Evolutionary conservation across 305 asterid species (phyloP).

Genomic region (Fraxinus latifolia): DNA sequence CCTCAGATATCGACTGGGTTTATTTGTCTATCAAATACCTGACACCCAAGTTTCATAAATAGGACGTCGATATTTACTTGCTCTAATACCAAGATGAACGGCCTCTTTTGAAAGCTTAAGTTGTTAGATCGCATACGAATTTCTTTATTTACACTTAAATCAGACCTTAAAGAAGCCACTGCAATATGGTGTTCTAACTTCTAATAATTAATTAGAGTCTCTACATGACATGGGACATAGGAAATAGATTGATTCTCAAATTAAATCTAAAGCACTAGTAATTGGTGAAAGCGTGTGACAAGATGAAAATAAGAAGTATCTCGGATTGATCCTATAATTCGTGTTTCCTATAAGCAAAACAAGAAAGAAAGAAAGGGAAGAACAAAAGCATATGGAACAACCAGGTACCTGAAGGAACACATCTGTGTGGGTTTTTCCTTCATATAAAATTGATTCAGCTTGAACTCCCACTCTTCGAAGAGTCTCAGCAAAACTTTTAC

Average conservation of each 20-base stretch:
- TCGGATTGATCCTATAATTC: not conserved
- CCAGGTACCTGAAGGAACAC: slow-evolving; percentile 57
- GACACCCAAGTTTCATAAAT: not conserved
- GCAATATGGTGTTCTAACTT: not conserved
- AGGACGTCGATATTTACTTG: not conserved
- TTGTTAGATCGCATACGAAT: not conserved
- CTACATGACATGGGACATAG: not conserved
- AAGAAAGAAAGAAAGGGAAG: slow-evolving; percentile 28
- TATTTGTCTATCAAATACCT: not conserved
- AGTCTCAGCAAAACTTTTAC: slow-evolving; percentile 69
- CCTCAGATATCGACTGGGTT: not conserved
- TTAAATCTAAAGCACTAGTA: not conserved
- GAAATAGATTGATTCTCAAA: not conserved
- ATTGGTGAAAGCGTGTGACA: not conserved
- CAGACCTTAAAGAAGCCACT: not conserved
- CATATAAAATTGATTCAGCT: slow-evolving; percentile 67
- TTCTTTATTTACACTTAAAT: not conserved
- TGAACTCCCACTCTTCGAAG: slow-evolving; percentile 64
- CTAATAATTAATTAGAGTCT: not conserved
- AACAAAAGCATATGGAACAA: not conserved
- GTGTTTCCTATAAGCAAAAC: not conserved
- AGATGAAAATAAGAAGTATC: not conserved
- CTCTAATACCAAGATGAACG: not conserved
- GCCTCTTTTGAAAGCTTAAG: not conserved
- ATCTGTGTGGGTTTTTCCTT: slow-evolving; percentile 91